Base-by-base conservation (phyloP, 1,284 basidiomycete genomes). In the Schizopora paradoxa region DNA sequence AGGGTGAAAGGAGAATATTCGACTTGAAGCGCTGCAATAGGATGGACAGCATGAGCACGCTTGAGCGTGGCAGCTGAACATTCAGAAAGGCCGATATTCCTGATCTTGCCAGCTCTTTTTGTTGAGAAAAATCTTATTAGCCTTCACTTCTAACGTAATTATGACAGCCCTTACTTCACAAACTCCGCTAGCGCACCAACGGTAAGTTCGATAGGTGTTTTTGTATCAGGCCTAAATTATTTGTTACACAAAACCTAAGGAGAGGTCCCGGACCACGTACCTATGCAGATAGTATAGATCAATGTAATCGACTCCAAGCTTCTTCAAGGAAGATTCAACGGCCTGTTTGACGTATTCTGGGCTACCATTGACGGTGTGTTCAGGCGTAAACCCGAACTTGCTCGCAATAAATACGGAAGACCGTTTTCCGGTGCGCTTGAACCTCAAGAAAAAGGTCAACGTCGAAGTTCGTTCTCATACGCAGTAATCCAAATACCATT, bases 1-100 rank as follows among this genome's bases (percentile, higher is more conserved):
- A 72, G 65, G 13, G 69, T 69, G 64, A 80, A 83, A 0, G 82
- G 78, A 2, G 76, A 79, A 53, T 75, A 77, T 59, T 85, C 82
- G 25, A 82, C 64, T 60, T 86, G 79, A 19, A 84, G 62, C 3
- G 77, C 79, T 2, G 76, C 60, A 51, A 86, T 77, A 1, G 76
- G 77, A 52, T 78, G 74, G 4, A 80, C 68, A 13, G 73, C 72
- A 51, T 78, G 70, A 3, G 84, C 84, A 34, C 81, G 76, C 4
- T 80, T 72, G 10, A 87, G 69, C 0, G 79, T 80, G 1, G 61
- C 64, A 1, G 73, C 71, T 1, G 73, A 75, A 46, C 72, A 69
- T 56, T 86, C 83, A 38, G 77, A 82, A 16, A 84, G 64, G 0
- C 82, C 81, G 16, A 85, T 61, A 56, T 78, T 72, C 47, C 73